Base-by-base conservation (phyloP, 768 basidiomycete species). In the Lactarius hatsudake region DNA sequence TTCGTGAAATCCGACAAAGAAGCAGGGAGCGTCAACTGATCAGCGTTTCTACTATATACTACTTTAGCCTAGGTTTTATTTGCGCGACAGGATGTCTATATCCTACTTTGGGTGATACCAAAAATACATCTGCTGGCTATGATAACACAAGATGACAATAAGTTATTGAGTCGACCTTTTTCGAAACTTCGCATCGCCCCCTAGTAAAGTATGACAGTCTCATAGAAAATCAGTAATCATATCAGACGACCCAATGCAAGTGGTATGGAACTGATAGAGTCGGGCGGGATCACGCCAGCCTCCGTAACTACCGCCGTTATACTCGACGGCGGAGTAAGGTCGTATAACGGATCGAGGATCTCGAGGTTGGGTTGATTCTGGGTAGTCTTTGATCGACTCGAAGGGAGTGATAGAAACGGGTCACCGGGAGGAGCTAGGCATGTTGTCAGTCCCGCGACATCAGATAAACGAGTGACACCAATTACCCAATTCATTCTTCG, bases 271-370 rank as follows among this genome's bases (percentile, higher is more conserved):
- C 89, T 87, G 71, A 96, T 93, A 69, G 93, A 93, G 71, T 89
- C 94, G 0, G 95, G 93, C 4, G 95, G 95, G 69, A 96, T 97
- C 63, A 98, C 81, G 2, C 96, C 96, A 54, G 96, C 95, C 79
- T 99, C 97, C 3, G 96, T 98, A 63, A 98, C 94, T 28, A 99
- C 93, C 20, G 92, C 96, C 1, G 97, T 96, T 69, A 99, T 95
- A 74, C 87, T 91, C 23, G 85, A 86, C 1, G 96, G 91, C 2
- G 96, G 93, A 2, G 97, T 97, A 54, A 98, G 81, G 76, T 99
- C 97, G 74, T 98, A 99, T 15, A 98, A 77, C 7, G 96, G 90
- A 75, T 91, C 93, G 69, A 97, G 79, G 26, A 89, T 84, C 71
- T 94, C 88, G 18, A 97, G 81, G 71, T 86, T 87, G 26, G 82